Percentiles rank a stretch among this genome's conserved stretches.
Evolutionary conservation across 176 grass and related monocot genomes (phyloP).

Genomic region (Musa schizocarpa): DNA sequence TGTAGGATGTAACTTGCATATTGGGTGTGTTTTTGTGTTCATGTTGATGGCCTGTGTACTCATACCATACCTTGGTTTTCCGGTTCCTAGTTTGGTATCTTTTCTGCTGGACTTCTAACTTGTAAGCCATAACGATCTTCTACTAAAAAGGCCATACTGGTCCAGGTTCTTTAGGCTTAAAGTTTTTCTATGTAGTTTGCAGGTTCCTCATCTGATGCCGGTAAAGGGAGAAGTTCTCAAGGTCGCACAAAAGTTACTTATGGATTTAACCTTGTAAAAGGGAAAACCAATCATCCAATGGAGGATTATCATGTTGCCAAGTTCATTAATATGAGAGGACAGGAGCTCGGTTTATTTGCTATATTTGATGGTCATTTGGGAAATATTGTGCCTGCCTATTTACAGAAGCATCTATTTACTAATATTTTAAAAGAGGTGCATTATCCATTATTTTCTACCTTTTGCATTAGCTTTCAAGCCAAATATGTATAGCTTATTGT

Average conservation of each 20-base stretch:
- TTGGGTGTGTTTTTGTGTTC: too few relatives aligned
- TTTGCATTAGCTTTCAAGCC: neutral
- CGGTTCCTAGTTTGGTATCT: neutral
- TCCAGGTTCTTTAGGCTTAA: neutral
- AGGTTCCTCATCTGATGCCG: slow-evolving; percentile 16
- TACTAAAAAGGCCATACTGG: neutral
- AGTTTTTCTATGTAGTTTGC: slow-evolving; percentile 27
- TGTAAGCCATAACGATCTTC: neutral
- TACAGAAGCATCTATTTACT: slow-evolving; percentile 38
- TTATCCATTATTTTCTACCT: neutral
- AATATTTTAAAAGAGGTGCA: slow-evolving; percentile 41
- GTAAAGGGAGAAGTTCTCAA: slow-evolving; percentile 27
- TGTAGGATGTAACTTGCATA: too few relatives aligned
- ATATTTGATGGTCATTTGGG: slow-evolving; percentile 49
- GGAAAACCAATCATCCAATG: slow-evolving; percentile 37
- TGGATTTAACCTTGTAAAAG: slow-evolving; percentile 38
- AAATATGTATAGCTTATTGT: neutral
- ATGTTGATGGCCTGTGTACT: too few relatives aligned
- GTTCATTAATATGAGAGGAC: slow-evolving; percentile 23
- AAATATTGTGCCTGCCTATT: slow-evolving; percentile 35
- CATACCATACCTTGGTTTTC: too few relatives aligned
- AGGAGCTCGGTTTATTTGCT: slow-evolving; percentile 37
- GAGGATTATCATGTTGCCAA: slow-evolving; percentile 36
- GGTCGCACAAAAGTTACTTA: slow-evolving; percentile 31
- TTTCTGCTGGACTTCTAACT: neutral